Base-by-base conservation (phyloP, 1,284 basidiomycete genomes). In the Ceratobasidium sp. region DNA sequence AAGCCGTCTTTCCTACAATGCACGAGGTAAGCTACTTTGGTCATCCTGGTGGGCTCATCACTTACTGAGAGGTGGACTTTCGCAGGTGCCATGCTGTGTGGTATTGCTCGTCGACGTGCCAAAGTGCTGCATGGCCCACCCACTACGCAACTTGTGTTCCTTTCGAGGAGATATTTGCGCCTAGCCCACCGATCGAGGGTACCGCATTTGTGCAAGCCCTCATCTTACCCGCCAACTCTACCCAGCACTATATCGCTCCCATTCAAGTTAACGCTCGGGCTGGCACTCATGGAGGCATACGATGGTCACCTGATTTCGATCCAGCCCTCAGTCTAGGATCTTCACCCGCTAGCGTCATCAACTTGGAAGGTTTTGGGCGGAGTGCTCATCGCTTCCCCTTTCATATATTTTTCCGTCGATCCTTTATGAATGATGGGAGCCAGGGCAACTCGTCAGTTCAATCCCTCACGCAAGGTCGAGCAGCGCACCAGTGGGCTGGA, bases 331-430 rank as follows among this genome's bases (percentile, higher is more conserved):
- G 53, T n/a, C 35, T 65, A 17, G 62, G 62, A 53, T 17, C 35
- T 4, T 31, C 32, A 31, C 62, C 62, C 22, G 49, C 62, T 15
- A 65, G 50, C 25, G 43, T 40, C 22, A 29, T 65, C 2, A 65
- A 72, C 35, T 67, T 71, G 1, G 71, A 71, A 31, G 72, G 72
- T 10, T 64, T 73, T 40, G 72, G 71, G 1, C 71, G 72, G 29
- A 69, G 64, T 57, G 53, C 55, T 15, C 60, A 72, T 15, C 68
- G 72, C 1, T 73, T 73, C 69, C 72, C 72, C 3, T 58, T 73
- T 27, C 72, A 73, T 29, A 40, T 72, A 31, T 72, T 72, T 27
- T 73, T 72, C 58, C 72, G 72, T 20, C 60, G 68, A 13, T 57
- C 49, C 40, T 71, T 71, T 22, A 68, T 71, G 45, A 57, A 55